Conservation (phyloP, 768 basidiomycete species). For the Rhizopogon rudus region DNA sequence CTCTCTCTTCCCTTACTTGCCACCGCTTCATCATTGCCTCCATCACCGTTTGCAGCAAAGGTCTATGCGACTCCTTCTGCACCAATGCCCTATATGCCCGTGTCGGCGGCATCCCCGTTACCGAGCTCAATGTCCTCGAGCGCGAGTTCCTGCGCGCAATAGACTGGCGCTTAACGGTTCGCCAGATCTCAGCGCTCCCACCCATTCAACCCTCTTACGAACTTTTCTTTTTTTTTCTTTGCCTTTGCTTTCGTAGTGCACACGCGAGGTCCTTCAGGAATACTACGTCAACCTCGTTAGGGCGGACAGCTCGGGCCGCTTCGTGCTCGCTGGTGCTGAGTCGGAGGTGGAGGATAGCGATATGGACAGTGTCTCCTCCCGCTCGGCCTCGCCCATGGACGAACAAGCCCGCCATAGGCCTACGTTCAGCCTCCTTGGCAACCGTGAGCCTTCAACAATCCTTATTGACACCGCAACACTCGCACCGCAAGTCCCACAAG, state of each 20-base stretch:
- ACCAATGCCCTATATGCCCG: constrained; percentile 93
- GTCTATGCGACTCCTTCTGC: constrained; percentile 93
- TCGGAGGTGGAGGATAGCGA: constrained; percentile 47
- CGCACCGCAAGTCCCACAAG: constrained; percentile 40
- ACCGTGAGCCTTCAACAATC: constrained; percentile 31
- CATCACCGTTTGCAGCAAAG: constrained; percentile 90
- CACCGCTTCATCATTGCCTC: constrained; percentile 97
- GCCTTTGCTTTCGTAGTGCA: constrained; percentile 57
- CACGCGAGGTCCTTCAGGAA: constrained; percentile 83
- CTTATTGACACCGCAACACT: constrained; percentile 33
- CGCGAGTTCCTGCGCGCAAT: constrained; percentile 88
- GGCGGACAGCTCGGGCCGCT: constrained; percentile 66
- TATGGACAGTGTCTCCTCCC: constrained; percentile 45
- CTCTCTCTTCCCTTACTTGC: constrained; percentile 91
- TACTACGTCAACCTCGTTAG: constrained; percentile 93
- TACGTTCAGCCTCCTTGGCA: constrained; percentile 23
- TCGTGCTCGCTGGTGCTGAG: constrained; percentile 43
- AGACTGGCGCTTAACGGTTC: constrained; percentile 93
- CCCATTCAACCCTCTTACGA: constrained; percentile 10
- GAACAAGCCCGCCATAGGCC: constrained; percentile 20
- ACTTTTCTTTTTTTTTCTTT: constrained; percentile 21
- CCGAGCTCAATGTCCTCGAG: constrained; percentile 92
- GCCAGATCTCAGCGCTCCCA: constrained; percentile 20
- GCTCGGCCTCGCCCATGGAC: constrained; percentile 43
- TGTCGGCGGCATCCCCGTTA: constrained; percentile 90